Percentiles rank a stretch among this genome's conserved stretches.
phyloP scores from a whole-genome alignment of 352 stramenopile species.

The Phytophthora pisi region DNA sequence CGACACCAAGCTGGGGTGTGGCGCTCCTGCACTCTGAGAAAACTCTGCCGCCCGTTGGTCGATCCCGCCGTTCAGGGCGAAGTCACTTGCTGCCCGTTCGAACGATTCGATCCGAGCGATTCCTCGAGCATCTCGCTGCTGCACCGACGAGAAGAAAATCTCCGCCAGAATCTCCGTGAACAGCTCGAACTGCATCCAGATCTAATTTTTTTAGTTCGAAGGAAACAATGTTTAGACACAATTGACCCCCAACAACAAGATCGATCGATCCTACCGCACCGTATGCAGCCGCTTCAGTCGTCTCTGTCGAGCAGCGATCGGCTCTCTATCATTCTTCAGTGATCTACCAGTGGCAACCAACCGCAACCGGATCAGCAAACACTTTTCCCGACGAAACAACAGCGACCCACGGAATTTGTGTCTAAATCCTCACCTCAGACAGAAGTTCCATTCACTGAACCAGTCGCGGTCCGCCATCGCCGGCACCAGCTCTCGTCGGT shows the following conservation, averaged over 20 bases:
- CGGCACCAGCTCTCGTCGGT: slow-evolving; percentile 58
- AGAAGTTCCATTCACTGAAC: slow-evolving; percentile 84
- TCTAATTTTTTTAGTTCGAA: slow-evolving; percentile 36
- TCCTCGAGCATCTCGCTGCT: slow-evolving; percentile 40
- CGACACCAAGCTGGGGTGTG: slow-evolving; percentile 25
- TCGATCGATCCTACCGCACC: slow-evolving; percentile 26
- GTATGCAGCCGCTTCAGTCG: slow-evolving; percentile 65
- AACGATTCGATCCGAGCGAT: slow-evolving; percentile 35
- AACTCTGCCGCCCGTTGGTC: slow-evolving; percentile 22
- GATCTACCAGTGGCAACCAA: slow-evolving; percentile 24
- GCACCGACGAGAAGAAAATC: slow-evolving; percentile 62
- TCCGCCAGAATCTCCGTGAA: slow-evolving; percentile 73
- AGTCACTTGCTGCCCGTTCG: slow-evolving; percentile 37
- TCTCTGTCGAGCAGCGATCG: slow-evolving; percentile 46
- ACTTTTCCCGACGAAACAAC: neutral
- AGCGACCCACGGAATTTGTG: neutral
- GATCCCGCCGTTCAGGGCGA: slow-evolving; percentile 27
- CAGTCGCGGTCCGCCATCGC: slow-evolving; percentile 77
- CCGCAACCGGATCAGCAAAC: neutral
- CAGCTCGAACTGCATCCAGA: slow-evolving; percentile 80
- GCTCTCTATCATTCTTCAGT: slow-evolving; percentile 45
- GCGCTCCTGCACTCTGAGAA: slow-evolving; percentile 6
- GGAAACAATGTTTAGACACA: neutral
- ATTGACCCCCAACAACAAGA: neutral
- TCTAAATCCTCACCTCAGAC: slow-evolving; percentile 45